Conservation (phyloP, 108 stramenopile genomes). For the Cylindrotheca fusiformis region DNA sequence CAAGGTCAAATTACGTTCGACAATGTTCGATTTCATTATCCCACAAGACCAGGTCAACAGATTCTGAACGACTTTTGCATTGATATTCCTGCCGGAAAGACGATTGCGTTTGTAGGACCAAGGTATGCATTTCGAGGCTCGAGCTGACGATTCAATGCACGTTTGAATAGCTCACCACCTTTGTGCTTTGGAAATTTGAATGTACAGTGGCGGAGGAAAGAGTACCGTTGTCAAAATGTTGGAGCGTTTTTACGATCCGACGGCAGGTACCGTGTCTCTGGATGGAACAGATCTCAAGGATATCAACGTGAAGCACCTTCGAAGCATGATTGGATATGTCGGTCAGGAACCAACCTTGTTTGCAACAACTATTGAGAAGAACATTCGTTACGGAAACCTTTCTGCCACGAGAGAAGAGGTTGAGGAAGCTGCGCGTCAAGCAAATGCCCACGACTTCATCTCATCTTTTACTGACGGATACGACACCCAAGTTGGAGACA, state of each 20-base stretch:
- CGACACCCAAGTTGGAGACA: slow-evolving; percentile 45
- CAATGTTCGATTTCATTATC: slow-evolving; percentile 66
- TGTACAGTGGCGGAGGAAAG: slow-evolving; percentile 88
- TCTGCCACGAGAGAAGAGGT: slow-evolving; percentile 62
- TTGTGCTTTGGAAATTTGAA: slow-evolving; percentile 27
- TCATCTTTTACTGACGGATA: slow-evolving; percentile 74
- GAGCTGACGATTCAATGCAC: slow-evolving; percentile 4
- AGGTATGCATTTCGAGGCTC: slow-evolving; percentile 31
- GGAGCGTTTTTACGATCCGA: slow-evolving; percentile 91
- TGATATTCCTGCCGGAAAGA: slow-evolving; percentile 4
- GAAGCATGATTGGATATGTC: slow-evolving; percentile 83
- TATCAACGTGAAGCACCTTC: slow-evolving; percentile 58
- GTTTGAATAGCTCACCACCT: not conserved
- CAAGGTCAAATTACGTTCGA: slow-evolving; percentile 55
- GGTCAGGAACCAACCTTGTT: slow-evolving; percentile 90
- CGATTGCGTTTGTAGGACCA: slow-evolving; percentile 71
- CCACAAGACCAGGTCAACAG: slow-evolving; percentile 17
- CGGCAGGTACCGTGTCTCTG: slow-evolving; percentile 69
- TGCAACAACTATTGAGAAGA: slow-evolving; percentile 80
- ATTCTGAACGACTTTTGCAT: slow-evolving; percentile 4
- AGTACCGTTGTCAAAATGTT: slow-evolving; percentile 85
- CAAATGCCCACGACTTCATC: slow-evolving; percentile 91
- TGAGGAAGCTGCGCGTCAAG: slow-evolving; percentile 76
- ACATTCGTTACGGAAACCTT: slow-evolving; percentile 79
- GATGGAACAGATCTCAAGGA: slow-evolving; percentile 78